phyloP scores from a whole-genome alignment of 768 basidiomycete species.

The Coprinellus aureogranulatus region DNA sequence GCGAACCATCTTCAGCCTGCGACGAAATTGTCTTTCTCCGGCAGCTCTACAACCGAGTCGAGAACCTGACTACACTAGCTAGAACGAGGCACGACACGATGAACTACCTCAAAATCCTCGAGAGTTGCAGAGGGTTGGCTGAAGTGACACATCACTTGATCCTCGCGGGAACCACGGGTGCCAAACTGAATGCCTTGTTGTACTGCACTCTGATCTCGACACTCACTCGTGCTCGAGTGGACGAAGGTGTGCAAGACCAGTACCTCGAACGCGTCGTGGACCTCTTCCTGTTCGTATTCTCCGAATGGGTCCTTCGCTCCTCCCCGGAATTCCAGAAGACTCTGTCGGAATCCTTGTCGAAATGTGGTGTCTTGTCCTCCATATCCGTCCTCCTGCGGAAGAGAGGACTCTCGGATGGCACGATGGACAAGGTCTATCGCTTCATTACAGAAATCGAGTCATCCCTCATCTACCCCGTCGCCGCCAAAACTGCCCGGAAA shows the following conservation, averaged over 20 bases:
- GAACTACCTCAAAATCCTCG: not conserved
- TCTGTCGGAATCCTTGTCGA: not conserved
- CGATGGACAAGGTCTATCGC: not conserved
- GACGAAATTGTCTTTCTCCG: not conserved
- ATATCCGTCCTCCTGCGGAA: not conserved
- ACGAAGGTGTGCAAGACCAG: not conserved
- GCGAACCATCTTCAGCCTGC: not conserved
- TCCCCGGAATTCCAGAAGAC: not conserved
- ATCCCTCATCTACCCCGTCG: not conserved
- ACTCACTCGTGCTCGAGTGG: not conserved
- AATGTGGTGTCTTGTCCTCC: not conserved
- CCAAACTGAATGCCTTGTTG: not conserved
- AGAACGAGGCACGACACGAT: not conserved
- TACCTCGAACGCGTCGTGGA: not conserved
- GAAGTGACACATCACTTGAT: not conserved
- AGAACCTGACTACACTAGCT: not conserved
- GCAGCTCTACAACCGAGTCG: not conserved
- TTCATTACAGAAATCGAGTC: not conserved
- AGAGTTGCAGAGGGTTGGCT: too few species aligned
- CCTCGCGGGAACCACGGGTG: too few species aligned
- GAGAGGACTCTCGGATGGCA: not conserved
- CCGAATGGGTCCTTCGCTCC: not conserved
- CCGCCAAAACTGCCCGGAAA: not conserved
- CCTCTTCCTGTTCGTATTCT: not conserved
- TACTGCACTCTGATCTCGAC: not conserved